phyloP scores from a whole-genome alignment of 164 flowering plant species.

The Nymphaea colorata region DNA sequence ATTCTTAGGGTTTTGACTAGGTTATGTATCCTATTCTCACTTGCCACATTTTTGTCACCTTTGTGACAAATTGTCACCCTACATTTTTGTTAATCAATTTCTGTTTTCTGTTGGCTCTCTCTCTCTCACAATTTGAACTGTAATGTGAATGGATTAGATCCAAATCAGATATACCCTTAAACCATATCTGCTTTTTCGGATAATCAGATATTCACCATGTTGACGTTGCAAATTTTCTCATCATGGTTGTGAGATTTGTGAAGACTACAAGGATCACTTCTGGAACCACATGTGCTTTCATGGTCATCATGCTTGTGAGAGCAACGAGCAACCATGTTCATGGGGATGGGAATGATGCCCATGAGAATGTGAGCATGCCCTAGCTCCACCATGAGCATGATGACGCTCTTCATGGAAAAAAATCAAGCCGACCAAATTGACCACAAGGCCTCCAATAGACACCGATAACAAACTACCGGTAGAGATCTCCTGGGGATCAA shows the following conservation, averaged over 20 bases:
- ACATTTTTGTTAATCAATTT: too few relatives aligned
- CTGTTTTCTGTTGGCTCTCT: too few relatives aligned
- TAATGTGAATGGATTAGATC: too few relatives aligned
- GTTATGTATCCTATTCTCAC: too few relatives aligned
- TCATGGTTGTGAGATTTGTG: conserved; percentile 2
- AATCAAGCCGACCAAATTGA: conserved; percentile 83
- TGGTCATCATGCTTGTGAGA: not conserved
- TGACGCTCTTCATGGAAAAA: conserved; percentile 99
- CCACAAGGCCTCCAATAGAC: conserved; percentile 88
- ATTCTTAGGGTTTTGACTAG: too few relatives aligned
- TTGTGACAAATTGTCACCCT: too few relatives aligned
- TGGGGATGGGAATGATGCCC: conserved; percentile 20
- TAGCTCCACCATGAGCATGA: conserved; percentile 91
- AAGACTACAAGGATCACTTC: conserved; percentile 4
- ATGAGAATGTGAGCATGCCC: conserved; percentile 65
- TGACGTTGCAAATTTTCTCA: not conserved
- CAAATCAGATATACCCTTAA: too few relatives aligned
- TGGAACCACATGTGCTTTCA: not conserved
- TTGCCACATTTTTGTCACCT: too few relatives aligned
- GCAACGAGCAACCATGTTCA: not conserved
- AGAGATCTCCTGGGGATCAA: conserved; percentile 95
- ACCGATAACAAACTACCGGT: conserved; percentile 72
- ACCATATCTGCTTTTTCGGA: too few relatives aligned
- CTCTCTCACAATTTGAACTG: too few relatives aligned
- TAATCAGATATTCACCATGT: not conserved